These are phyloP conservation scores for Trichoderma cornu-damae DNA, from an alignment of 2,329 filamentous ascomycete species.

Conservation along the genomic window DNA sequence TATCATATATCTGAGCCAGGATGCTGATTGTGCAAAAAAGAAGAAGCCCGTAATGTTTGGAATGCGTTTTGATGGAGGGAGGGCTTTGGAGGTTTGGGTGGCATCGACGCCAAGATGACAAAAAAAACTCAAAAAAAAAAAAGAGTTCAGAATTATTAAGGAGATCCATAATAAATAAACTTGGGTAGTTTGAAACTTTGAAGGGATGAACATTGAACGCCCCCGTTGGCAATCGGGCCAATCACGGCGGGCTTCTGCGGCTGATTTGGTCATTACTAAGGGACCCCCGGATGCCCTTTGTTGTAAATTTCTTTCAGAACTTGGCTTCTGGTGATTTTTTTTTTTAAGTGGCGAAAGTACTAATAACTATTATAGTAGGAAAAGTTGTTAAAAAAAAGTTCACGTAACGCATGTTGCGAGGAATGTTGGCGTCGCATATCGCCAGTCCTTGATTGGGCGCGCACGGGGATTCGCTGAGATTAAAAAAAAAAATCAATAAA, in stretches of 20 bases:
- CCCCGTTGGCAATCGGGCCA: slow-evolving; percentile 9
- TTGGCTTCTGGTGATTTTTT: background rate
- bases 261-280: slow-evolving; percentile 7
- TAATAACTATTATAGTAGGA: no score
- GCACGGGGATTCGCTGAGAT: background rate
- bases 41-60: no score
- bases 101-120: slow-evolving; percentile 14
- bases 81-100: slow-evolving; percentile 1
- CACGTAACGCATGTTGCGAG: no score
- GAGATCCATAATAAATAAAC: no score
- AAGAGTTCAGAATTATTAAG: no score
- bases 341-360: background rate
- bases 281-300: background rate
- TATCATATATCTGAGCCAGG: background rate
- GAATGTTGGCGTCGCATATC: background rate
- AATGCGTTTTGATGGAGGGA: no score
- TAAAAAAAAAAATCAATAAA: background rate
- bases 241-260: slow-evolving; percentile 9
- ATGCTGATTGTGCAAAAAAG: background rate
- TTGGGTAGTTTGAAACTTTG: no score
- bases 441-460: background rate
- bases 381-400: no score
- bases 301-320: no score
- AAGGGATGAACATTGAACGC: slow-evolving; percentile 14
- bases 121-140: no score